A percentile compares a stretch with the other conserved stretches of the same genome.
Evolutionary conservation across 2,329 filamentous ascomycete genomes (phyloP).

Genomic region (Xenosphaeropsis pyriputrescens): DNA sequence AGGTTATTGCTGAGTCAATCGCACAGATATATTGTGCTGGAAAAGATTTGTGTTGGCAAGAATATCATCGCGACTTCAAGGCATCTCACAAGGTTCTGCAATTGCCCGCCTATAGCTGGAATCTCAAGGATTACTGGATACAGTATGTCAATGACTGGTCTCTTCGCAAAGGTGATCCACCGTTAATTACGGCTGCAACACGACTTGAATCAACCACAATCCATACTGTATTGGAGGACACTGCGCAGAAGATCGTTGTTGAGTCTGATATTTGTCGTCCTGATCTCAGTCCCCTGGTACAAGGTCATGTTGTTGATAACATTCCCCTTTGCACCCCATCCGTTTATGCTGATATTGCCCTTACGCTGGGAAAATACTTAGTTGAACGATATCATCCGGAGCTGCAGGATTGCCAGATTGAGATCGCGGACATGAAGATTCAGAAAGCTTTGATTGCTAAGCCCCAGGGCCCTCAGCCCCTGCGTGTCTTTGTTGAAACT

Average conservation of each 20-base stretch:
- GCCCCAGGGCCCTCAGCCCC: constrained; percentile 11
- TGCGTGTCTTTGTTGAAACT: constrained; percentile 1
- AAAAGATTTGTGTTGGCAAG: constrained; percentile 42
- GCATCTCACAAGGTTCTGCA: constrained; percentile 33
- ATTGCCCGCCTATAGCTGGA: constrained; percentile 46
- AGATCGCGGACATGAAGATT: constrained; percentile 23
- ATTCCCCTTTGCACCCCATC: constrained; percentile 27
- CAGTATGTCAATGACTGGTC: constrained; percentile 39
- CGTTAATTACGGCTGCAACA: too few relatives aligned
- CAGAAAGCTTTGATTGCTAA: constrained; percentile 19
- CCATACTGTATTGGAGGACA: constrained; percentile 36
- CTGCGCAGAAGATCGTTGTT: constrained; percentile 32
- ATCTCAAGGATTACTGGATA: constrained; percentile 41
- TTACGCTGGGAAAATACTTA: constrained; percentile 40
- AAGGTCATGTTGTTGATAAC: constrained; percentile 41
- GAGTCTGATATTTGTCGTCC: constrained; percentile 37
- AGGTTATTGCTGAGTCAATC: constrained; percentile 32
- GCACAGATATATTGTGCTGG: constrained; percentile 55
- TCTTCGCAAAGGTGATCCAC: constrained; percentile 40
- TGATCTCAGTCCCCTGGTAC: constrained; percentile 34
- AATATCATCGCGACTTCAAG: constrained; percentile 41
- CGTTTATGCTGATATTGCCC: constrained; percentile 45
- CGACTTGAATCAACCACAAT: constrained; percentile 25
- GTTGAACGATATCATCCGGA: constrained; percentile 24
- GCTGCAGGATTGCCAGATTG: constrained; percentile 21